A percentile compares a stretch with the other conserved stretches of the same genome.
Evolutionary conservation across 306 rosid genomes (phyloP).

Genomic region (Prunus fruticosa): DNA sequence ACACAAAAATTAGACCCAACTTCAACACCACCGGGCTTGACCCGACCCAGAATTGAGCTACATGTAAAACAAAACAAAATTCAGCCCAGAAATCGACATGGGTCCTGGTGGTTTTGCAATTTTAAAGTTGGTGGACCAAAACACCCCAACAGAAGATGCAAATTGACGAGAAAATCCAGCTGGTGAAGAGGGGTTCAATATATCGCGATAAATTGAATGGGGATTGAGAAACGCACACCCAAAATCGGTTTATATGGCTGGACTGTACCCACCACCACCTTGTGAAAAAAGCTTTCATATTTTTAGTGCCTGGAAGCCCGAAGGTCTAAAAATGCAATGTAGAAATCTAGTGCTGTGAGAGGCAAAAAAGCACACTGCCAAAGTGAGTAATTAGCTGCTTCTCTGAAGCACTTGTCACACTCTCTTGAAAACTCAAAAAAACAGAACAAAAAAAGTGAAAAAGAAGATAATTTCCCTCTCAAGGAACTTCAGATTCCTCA

Average conservation of each 20-base stretch:
- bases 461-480: conserved; percentile 37
- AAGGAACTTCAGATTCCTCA: conserved; percentile 73
- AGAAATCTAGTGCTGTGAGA: not conserved
- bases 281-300: conserved; percentile 27
- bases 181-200: not conserved
- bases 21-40: not conserved
- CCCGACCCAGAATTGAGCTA: not conserved
- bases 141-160: not conserved
- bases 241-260: conserved; percentile 16
- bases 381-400: conserved; percentile 29
- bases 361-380: conserved; percentile 23
- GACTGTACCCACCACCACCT: conserved; percentile 14
- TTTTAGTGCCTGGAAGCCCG: not conserved
- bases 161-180: not conserved
- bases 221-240: not conserved
- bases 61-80: not conserved
- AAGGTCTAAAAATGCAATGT: conserved; percentile 27
- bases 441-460: conserved; percentile 25
- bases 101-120: not conserved
- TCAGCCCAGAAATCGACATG: not conserved
- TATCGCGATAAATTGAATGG: conserved; percentile 15
- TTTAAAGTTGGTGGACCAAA: not conserved
- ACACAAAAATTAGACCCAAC: not conserved
- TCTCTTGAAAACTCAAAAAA: conserved; percentile 15
- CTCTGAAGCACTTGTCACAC: conserved; percentile 41